Percentiles rank a stretch among this genome's conserved stretches.
Evolutionary conservation across 208 protist genomes (phyloP).

Genomic region (Tritrichomonas musculus): DNA sequence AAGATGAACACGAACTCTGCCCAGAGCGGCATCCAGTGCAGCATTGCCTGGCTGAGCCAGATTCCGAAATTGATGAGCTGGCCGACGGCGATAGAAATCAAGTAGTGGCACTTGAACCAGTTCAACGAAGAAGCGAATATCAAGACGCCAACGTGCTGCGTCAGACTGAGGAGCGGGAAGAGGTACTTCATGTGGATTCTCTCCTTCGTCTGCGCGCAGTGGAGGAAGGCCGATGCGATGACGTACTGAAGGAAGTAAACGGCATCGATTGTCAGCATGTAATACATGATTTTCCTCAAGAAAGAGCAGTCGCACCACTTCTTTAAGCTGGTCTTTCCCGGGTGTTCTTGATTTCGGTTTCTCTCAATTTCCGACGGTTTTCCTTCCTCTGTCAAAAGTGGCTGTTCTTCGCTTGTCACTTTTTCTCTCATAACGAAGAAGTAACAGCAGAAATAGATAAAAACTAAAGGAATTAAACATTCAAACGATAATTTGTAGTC

Average conservation of each 20-base stretch:
- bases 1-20: background rate
- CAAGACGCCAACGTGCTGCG: background rate
- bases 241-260: conserved; percentile 19
- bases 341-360: background rate
- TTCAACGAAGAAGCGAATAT: background rate
- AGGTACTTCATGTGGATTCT: background rate
- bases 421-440: background rate
- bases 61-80: background rate
- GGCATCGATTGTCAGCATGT: background rate
- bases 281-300: conserved; percentile 8
- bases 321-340: background rate
- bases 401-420: background rate
- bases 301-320: background rate
- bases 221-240: background rate
- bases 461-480: background rate
- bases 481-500: background rate
- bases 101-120: background rate
- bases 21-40: background rate
- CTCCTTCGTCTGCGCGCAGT: background rate
- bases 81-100: background rate
- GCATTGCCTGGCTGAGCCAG: background rate
- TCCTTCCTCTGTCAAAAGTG: background rate
- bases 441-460: background rate
- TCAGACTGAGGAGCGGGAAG: background rate
- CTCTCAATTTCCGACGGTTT: background rate